Evolutionary conservation across 2,329 filamentous ascomycete species (phyloP).

Genomic region (Fusarium euwallaceae): DNA sequence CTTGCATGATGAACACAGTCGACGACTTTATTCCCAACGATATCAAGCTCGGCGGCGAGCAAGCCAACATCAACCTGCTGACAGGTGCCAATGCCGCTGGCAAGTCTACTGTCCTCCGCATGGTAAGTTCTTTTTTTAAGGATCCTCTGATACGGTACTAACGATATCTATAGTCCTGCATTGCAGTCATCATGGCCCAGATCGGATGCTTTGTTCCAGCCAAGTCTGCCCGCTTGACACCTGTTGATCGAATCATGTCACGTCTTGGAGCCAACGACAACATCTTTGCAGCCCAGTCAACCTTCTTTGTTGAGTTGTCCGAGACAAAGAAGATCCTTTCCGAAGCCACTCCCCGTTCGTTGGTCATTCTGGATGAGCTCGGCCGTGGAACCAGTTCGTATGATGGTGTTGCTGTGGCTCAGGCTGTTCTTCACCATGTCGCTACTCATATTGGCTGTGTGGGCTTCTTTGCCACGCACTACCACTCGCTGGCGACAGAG

Average conservation of each 20-base stretch:
- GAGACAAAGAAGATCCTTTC: constrained; percentile 98
- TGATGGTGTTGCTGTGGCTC: constrained; percentile 95
- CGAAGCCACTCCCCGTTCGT: constrained; percentile 91
- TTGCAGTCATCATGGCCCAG: constrained; percentile 97
- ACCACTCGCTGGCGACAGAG: constrained; percentile 92
- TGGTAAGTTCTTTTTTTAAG: constrained; percentile 69
- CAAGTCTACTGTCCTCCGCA: constrained; percentile 95
- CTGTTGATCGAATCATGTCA: constrained; percentile 98
- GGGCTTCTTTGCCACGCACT: constrained; percentile 98
- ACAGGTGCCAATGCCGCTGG: constrained; percentile 97
- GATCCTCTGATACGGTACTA: neutral
- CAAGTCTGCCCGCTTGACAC: constrained; percentile 83
- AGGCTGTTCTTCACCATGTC: constrained; percentile 96
- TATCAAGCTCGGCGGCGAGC: constrained; percentile 84
- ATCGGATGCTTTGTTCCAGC: constrained; percentile 94
- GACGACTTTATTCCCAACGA: constrained; percentile 98
- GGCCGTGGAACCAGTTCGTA: constrained; percentile 96
- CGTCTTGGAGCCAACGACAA: constrained; percentile 98
- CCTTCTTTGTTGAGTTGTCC: constrained; percentile 96
- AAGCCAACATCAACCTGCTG: constrained; percentile 87
- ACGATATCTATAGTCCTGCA: constrained; percentile 76
- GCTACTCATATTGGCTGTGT: constrained; percentile 93
- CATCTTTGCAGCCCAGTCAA: constrained; percentile 97
- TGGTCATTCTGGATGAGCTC: constrained; percentile 97
- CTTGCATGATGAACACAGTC: constrained; percentile 91